Evolutionary conservation across 148 eudicot genomes (phyloP).

Genomic region (Spergularia bocconei): DNA sequence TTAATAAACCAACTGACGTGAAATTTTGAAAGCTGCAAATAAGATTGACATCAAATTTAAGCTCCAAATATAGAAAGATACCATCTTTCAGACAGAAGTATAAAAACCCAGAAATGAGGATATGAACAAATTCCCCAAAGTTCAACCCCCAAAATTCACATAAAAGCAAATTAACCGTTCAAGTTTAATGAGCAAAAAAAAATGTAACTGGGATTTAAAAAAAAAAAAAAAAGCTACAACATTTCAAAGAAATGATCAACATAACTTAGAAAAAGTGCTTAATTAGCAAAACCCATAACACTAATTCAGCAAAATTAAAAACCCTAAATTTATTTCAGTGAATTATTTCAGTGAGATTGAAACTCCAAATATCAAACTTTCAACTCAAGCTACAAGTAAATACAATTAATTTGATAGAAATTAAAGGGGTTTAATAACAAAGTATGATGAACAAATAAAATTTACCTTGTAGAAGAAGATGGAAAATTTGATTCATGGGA

Average conservation of each 20-base stretch:
- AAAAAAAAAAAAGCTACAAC: too few relatives aligned
- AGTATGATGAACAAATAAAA: background rate
- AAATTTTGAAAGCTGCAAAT: too few relatives aligned
- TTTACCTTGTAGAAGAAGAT: conserved; percentile 20
- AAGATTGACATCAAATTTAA: background rate
- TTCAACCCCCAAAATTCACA: background rate
- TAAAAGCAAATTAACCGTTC: background rate
- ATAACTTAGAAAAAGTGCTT: background rate
- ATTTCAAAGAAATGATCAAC: too few relatives aligned
- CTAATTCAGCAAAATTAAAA: background rate
- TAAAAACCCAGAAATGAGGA: background rate
- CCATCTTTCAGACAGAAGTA: background rate
- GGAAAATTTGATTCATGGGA: conserved; percentile 6
- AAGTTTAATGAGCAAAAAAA: too few relatives aligned
- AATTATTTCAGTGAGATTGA: background rate
- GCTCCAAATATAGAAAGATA: background rate
- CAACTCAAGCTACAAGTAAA: background rate
- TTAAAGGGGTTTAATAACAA: background rate
- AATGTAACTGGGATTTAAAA: too few relatives aligned
- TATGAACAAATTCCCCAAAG: background rate
- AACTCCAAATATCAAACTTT: background rate
- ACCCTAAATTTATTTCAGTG: background rate
- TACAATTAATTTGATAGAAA: background rate
- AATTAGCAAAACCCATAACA: conserved; percentile 16
- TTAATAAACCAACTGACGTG: too few relatives aligned